Evolutionary conservation across 305 asterid species (phyloP).

Genomic region (Solanum hybrid): DNA sequence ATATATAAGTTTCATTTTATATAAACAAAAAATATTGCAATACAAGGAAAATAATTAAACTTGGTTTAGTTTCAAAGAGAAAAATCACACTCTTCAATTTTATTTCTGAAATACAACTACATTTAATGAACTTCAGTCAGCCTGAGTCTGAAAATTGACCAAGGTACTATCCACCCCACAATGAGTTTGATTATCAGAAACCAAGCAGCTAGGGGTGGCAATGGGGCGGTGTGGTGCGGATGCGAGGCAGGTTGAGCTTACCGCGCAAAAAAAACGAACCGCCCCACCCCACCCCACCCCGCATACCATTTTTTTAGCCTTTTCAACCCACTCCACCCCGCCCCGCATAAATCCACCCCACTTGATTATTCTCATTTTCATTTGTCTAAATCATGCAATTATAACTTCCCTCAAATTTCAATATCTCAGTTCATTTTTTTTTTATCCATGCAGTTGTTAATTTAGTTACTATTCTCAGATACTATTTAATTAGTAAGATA

Average conservation of each 20-base stretch:
- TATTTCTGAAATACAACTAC: not conserved
- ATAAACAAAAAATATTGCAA: not conserved
- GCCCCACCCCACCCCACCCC: not conserved
- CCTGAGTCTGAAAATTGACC: not conserved
- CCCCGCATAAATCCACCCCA: not conserved
- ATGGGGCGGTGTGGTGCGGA: not conserved
- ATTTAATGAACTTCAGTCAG: conserved; percentile 1
- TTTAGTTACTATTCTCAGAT: not conserved
- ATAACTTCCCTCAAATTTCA: not conserved
- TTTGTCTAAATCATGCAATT: not conserved
- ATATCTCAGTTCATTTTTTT: not conserved
- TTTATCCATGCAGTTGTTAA: not conserved
- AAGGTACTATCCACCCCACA: not conserved
- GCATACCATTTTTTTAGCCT: no score
- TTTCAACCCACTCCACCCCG: not conserved
- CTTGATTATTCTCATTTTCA: not conserved
- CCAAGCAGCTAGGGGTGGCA: not conserved
- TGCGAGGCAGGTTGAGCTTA: not conserved
- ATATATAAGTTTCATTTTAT: not conserved
- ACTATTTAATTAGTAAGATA: not conserved
- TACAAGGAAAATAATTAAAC: not conserved
- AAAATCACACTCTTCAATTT: not conserved
- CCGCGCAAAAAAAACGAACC: not conserved
- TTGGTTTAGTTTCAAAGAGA: not conserved
- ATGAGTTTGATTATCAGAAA: not conserved